Conservation (phyloP, 768 basidiomycete genomes). For the Asterophora lycoperdoides region DNA sequence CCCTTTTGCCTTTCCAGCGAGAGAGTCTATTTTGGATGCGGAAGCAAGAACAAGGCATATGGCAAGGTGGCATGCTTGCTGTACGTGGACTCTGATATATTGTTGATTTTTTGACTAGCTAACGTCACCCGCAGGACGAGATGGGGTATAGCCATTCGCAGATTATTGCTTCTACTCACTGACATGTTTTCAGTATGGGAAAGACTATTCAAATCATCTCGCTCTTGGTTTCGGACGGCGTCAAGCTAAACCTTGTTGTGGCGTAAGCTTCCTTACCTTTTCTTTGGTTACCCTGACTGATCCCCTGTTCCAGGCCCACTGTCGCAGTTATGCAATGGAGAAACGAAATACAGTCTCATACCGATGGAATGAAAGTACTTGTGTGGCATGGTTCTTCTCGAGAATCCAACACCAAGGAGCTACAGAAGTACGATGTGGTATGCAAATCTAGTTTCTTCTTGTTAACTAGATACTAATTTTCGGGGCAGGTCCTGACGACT, state of each 20-base stretch:
- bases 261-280: slow-evolving; percentile 53
- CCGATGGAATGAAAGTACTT: slow-evolving; percentile 76
- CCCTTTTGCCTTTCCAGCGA: slow-evolving; percentile 89
- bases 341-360: slow-evolving; percentile 87
- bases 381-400: slow-evolving; percentile 90
- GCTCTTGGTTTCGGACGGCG: slow-evolving; percentile 72
- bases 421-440: slow-evolving; percentile 87
- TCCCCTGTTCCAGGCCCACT: slow-evolving; percentile 35
- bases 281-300: slow-evolving; percentile 38
- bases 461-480: neutral
- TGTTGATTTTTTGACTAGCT: neutral
- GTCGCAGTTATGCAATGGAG: slow-evolving; percentile 79
- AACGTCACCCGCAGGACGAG: slow-evolving; percentile 56
- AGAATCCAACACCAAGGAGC: slow-evolving; percentile 57
- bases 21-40: slow-evolving; percentile 97
- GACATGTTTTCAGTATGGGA: slow-evolving; percentile 58
- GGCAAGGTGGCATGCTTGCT: slow-evolving; percentile 91
- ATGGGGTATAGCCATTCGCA: slow-evolving; percentile 65
- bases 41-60: slow-evolving; percentile 81
- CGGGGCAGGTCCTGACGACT: slow-evolving; percentile 66
- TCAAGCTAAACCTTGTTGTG: slow-evolving; percentile 85
- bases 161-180: neutral
- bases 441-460: slow-evolving; percentile 18
- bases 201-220: slow-evolving; percentile 98
- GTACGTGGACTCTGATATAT: slow-evolving; percentile 39